Percentiles rank a stretch among this genome's conserved stretches.
Conservation (phyloP, 1,284 basidiomycete genomes). For the Sanghuangporus baumii region DNA sequence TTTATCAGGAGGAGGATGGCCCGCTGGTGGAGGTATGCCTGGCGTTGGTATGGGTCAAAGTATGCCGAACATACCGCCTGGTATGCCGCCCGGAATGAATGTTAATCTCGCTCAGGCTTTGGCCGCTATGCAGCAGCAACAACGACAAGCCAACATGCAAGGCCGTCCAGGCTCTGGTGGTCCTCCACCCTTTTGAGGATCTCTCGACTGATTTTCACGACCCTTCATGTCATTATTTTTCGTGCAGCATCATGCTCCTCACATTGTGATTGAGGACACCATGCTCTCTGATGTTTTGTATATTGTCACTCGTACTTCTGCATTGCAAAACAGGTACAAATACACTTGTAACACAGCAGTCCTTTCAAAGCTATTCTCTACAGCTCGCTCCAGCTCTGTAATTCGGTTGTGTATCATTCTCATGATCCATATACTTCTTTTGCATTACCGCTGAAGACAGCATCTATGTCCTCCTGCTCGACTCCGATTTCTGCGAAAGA, state of each 20-base stretch:
- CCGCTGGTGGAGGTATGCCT: background rate
- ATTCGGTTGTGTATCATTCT: constrained; percentile 1
- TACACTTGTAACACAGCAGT: background rate
- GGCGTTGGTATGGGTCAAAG: background rate
- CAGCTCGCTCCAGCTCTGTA: background rate
- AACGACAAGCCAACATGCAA: constrained; percentile 12
- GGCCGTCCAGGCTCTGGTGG: constrained; percentile 9
- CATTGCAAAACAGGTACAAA: background rate
- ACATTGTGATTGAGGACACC: background rate
- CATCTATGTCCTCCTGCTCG: constrained; percentile 72
- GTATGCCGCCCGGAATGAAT: constrained; percentile 10
- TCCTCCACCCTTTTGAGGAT: background rate
- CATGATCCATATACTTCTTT: constrained; percentile 48
- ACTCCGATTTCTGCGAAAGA: constrained; percentile 79
- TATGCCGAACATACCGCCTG: constrained; percentile 12
- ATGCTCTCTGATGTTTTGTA: background rate
- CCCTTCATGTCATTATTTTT: background rate
- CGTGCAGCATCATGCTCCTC: background rate
- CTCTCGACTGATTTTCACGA: background rate
- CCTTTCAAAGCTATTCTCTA: background rate
- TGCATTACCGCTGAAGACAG: constrained; percentile 66
- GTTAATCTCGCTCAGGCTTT: constrained; percentile 3
- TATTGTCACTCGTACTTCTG: background rate
- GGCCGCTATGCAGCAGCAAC: constrained; percentile 15
- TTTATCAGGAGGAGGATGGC: background rate